Base-by-base conservation (phyloP, 495 filamentous ascomycete species). In the Aspergillus ostianus region DNA sequence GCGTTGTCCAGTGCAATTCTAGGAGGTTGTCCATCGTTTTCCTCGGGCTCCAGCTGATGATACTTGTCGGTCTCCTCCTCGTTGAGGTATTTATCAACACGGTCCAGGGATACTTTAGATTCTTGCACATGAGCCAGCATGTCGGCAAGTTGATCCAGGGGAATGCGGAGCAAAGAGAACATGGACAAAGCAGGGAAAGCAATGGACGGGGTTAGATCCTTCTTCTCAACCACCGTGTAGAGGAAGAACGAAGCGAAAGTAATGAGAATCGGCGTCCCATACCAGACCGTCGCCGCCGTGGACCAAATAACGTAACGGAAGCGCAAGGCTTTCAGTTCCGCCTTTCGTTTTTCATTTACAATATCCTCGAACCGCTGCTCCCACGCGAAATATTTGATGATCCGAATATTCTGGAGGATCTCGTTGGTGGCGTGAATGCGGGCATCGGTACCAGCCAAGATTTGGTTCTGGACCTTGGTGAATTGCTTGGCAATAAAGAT, bases 341-440 rank as follows among this genome's bases (percentile, higher is more conserved):
- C 82, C 18, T 79, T 77, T 53, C 95, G 84, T 70, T 95, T 96
- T 70, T 97, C 93, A 60, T 93, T 85, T 17, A 99, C 91, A 55
- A 92, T 86, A 18, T 87, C 84, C 49, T 88, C 82, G 73, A 96
- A 99, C 9, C 95, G 89, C 60, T 90, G 87, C 72, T 99, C 95
- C 95, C 95, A 99, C 2, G 95, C 93, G 71, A 99, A 99, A 73
- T 92, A 99, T 72, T 99, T 99, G 84, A 99, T 98, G 66, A 99
- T 97, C 32, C 95, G 85, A 64, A 99, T 98, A 64, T 97, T 99
- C 67, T 95, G 93, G 21, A 99, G 80, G 8, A 98, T 90, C 72
- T 99, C 95, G 72, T 98, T 98, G 8, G 95, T 98, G 3, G 90
- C 88, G 71, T 98, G 89, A 61, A 99, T 99, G 36, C 95, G 88